phyloP scores from a whole-genome alignment of 345 rosid genomes.

The Murraya koenigii region DNA sequence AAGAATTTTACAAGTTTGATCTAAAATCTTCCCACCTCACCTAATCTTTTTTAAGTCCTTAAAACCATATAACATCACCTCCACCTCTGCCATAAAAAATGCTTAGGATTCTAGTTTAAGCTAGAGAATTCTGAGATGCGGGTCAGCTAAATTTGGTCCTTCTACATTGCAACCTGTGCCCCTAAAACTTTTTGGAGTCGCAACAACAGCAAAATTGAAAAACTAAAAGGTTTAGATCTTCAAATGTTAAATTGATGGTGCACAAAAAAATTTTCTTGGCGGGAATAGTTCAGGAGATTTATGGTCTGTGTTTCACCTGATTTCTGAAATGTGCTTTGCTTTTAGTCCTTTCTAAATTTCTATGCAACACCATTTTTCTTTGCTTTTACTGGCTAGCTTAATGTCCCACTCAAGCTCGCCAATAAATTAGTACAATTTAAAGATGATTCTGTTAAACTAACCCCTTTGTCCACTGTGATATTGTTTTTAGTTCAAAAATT shows the following conservation, averaged over 20 bases:
- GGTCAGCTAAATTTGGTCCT: conserved; percentile 15
- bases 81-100: neutral
- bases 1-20: too few species aligned
- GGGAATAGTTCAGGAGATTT: neutral
- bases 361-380: neutral
- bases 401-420: neutral
- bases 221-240: neutral
- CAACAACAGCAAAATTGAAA: conserved; percentile 24
- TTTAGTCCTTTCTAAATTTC: neutral
- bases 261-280: neutral
- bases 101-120: conserved; percentile 41
- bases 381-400: neutral
- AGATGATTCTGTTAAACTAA: too few species aligned
- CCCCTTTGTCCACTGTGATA: too few species aligned
- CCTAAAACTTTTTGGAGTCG: neutral
- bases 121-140: conserved; percentile 3
- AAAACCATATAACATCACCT: conserved; percentile 13
- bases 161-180: conserved; percentile 5
- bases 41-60: neutral
- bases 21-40: too few species aligned
- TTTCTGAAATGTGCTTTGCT: neutral
- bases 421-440: too few species aligned
- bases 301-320: neutral
- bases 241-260: neutral
- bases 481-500: too few species aligned